These are phyloP conservation scores for Batrachochytrium dendrobatidis DNA, from an alignment of 371 early-diverging fungal genomes.

Conservation along the genomic window DNA sequence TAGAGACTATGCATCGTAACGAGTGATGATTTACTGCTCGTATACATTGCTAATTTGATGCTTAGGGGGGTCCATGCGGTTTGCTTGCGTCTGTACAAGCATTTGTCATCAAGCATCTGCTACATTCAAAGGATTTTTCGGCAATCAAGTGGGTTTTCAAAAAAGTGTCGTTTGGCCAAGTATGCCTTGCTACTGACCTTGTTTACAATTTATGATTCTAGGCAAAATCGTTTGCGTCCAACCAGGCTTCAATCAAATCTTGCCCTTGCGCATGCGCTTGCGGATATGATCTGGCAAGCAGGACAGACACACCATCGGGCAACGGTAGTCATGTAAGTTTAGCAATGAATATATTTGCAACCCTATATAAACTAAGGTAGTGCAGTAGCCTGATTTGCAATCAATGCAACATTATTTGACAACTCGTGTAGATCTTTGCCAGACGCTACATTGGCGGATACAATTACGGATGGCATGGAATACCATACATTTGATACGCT, in stretches of 20 bases:
- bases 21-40: background rate
- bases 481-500: conserved; percentile 17
- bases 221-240: conserved; percentile 22
- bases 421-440: conserved; percentile 18
- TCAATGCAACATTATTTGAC: conserved; percentile 10
- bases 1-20: background rate
- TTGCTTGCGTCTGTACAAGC: conserved; percentile 39
- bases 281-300: conserved; percentile 35
- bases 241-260: conserved; percentile 10
- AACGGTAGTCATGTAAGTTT: conserved; percentile 21
- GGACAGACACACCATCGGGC: conserved; percentile 14
- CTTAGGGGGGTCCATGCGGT: conserved; percentile 43
- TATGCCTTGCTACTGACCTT: background rate
- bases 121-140: conserved; percentile 9
- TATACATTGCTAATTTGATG: background rate
- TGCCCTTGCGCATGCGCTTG: conserved; percentile 20
- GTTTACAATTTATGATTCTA: conserved; percentile 3
- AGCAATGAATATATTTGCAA: no score
- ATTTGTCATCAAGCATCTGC: conserved; percentile 26
- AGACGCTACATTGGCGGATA: conserved; percentile 14
- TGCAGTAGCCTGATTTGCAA: conserved; percentile 5
- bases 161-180: conserved; percentile 8
- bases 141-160: conserved; percentile 8
- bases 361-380: conserved; percentile 10
- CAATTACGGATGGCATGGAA: conserved; percentile 28